phyloP scores from a whole-genome alignment of 1,284 basidiomycete species.

The Irpex sp. region DNA sequence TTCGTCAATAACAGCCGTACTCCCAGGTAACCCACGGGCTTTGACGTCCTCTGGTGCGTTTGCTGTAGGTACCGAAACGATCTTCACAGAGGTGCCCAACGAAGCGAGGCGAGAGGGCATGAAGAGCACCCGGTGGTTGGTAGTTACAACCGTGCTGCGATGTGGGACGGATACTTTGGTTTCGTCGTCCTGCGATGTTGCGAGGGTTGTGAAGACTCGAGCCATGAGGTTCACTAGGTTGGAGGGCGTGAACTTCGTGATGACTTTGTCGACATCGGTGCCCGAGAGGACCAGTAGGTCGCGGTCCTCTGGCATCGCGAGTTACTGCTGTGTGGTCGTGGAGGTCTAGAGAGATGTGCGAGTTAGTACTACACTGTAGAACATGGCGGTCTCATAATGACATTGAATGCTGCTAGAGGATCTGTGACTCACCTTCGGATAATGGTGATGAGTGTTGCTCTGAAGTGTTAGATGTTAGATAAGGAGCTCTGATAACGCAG shows the following conservation, averaged over 20 bases:
- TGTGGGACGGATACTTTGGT: conserved; percentile 41
- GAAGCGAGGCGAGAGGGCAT: conserved; percentile 64
- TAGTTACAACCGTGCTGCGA: conserved; percentile 43
- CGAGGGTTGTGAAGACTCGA: conserved; percentile 39
- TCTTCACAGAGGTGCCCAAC: conserved; percentile 60
- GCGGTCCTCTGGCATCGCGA: neutral
- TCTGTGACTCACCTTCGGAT: too few relatives aligned
- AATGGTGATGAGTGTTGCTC: too few relatives aligned
- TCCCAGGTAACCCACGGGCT: conserved; percentile 63
- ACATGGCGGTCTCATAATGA: too few relatives aligned
- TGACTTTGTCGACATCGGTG: conserved; percentile 43
- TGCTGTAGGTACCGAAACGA: conserved; percentile 62
- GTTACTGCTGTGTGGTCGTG: neutral
- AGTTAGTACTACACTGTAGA: neutral
- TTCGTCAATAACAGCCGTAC: conserved; percentile 76
- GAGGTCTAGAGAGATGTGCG: neutral
- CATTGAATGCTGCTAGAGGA: too few relatives aligned
- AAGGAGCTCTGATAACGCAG: neutral
- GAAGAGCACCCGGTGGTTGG: conserved; percentile 55
- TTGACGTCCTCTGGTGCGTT: conserved; percentile 29
- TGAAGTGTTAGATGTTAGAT: neutral
- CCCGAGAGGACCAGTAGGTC: conserved; percentile 53
- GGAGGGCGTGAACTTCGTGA: conserved; percentile 35
- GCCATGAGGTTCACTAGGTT: conserved; percentile 55
- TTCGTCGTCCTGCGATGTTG: conserved; percentile 15